Evolutionary conservation across 176 grass and related monocot genomes (phyloP).

Genomic region (Zizania latifolia): DNA sequence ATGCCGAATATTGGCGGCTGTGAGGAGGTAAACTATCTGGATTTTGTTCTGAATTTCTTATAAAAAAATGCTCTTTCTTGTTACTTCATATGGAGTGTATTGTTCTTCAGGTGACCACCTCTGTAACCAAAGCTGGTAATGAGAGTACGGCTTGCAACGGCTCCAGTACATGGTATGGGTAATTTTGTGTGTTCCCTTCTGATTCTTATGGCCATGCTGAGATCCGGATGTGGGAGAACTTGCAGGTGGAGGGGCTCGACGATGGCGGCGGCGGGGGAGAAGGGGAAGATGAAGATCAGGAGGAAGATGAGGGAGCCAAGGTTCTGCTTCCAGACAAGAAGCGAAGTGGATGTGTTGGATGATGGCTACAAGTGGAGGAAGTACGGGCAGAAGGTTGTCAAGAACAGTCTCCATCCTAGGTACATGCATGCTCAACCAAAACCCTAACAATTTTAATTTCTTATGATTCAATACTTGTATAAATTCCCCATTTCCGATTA

Average conservation of each 20-base stretch:
- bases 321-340: slow-evolving; percentile 97
- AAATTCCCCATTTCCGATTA: background rate
- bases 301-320: slow-evolving; percentile 97
- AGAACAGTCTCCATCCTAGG: slow-evolving; percentile 97
- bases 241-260: slow-evolving; percentile 68
- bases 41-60: background rate
- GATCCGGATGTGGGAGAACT: background rate
- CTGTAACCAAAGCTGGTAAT: slow-evolving; percentile 24
- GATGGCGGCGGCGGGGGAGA: slow-evolving; percentile 33
- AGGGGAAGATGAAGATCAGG: slow-evolving; percentile 81
- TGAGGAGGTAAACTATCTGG: slow-evolving; percentile 24
- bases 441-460: background rate
- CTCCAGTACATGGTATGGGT: slow-evolving; percentile 43
- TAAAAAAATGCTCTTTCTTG: background rate
- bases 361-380: slow-evolving; percentile 99
- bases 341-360: slow-evolving; percentile 87
- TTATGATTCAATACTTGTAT: background rate
- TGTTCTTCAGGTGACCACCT: slow-evolving; percentile 42
- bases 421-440: slow-evolving; percentile 12
- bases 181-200: too few relatives aligned
- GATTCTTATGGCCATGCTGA: background rate
- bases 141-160: slow-evolving; percentile 35
- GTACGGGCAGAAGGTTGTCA: slow-evolving; percentile 97
- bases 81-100: background rate
- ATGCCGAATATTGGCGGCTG: slow-evolving; percentile 15